phyloP scores from a whole-genome alignment of 163 green algal genomes.

The Scenedesmus sp. region DNA sequence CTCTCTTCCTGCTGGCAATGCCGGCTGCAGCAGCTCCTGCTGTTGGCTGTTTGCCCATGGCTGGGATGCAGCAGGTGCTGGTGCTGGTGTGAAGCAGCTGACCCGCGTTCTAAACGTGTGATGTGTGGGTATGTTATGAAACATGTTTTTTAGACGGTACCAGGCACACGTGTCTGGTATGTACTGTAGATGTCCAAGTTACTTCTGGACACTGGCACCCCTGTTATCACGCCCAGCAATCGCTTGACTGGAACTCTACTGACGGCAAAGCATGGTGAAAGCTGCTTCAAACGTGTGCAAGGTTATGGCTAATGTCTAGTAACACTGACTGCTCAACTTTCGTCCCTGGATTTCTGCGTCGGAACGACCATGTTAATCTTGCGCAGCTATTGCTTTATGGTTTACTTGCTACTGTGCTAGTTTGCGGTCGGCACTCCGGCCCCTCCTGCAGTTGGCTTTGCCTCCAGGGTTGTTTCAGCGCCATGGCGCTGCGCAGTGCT shows the following conservation, averaged over 20 bases:
- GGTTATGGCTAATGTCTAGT: neutral
- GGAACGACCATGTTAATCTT: neutral
- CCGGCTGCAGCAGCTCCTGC: neutral
- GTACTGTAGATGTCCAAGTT: neutral
- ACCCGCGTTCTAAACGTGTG: neutral
- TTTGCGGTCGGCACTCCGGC: no score
- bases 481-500: slow-evolving; percentile 29
- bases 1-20: neutral
- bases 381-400: neutral
- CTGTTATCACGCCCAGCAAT: no score
- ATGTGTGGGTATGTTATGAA: neutral
- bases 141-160: neutral
- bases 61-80: neutral
- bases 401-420: neutral
- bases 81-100: neutral
- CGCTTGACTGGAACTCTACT: no score
- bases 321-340: slow-evolving; percentile 9
- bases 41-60: slow-evolving; percentile 28
- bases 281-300: neutral
- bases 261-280: neutral
- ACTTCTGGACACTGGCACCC: no score
- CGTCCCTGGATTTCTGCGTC: neutral
- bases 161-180: neutral
- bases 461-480: slow-evolving; percentile 4
- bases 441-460: neutral